These are phyloP conservation scores for Fusarium ambrosium DNA, from an alignment of 2,329 filamentous ascomycete species.

Conservation along the genomic window DNA sequence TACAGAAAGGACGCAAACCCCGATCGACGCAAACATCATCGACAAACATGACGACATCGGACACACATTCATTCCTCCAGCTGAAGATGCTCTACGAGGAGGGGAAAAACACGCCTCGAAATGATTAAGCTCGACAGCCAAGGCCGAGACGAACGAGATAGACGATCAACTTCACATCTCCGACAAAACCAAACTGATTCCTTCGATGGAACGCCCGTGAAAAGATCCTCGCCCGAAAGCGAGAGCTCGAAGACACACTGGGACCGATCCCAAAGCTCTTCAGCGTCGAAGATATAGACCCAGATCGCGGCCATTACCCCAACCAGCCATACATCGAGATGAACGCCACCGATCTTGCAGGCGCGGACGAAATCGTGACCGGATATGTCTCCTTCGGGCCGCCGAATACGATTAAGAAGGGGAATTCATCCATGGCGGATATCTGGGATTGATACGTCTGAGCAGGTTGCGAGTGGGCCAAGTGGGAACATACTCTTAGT, in stretches of 20 bases:
- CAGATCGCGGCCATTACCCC: background rate
- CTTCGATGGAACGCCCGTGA: background rate
- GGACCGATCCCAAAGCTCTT: background rate
- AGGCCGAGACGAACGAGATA: background rate
- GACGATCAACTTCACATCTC: background rate
- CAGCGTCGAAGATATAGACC: background rate
- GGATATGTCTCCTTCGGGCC: background rate
- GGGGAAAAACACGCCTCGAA: background rate
- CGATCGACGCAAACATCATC: background rate
- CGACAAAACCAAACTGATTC: background rate
- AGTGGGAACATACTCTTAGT: background rate
- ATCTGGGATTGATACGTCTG: background rate
- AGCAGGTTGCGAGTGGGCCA: background rate
- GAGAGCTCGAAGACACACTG: background rate
- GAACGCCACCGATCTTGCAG: background rate
- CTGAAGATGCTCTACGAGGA: background rate
- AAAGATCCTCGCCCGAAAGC: background rate
- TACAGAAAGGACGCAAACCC: background rate
- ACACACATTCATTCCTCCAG: background rate
- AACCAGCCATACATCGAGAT: background rate
- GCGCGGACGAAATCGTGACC: background rate
- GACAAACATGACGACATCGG: background rate
- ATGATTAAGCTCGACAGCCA: background rate
- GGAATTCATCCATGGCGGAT: background rate
- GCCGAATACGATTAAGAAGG: background rate